Evolutionary conservation across 2,329 filamentous ascomycete genomes (phyloP).

Genomic region (Xylaria sp.): DNA sequence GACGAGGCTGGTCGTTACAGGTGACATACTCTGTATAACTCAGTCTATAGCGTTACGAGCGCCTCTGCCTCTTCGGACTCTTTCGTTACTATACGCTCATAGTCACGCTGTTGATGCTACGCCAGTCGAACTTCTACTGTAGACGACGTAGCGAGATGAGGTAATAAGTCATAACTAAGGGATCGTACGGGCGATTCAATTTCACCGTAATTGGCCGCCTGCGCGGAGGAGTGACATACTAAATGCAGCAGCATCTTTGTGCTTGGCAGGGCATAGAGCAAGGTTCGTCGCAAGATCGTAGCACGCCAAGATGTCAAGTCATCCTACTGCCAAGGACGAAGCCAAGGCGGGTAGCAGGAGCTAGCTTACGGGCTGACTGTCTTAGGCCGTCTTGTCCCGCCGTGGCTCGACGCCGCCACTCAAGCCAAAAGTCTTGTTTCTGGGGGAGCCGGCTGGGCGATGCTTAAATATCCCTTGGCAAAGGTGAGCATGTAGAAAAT

Average conservation of each 20-base stretch:
- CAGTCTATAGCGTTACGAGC: too few species aligned
- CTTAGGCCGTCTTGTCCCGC: conserved; percentile 20
- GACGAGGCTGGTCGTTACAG: background rate
- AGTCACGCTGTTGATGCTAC: background rate
- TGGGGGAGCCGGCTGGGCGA: conserved; percentile 23
- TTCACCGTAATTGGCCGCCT: conserved; percentile 6
- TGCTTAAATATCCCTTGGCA: conserved; percentile 19
- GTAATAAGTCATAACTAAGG: background rate
- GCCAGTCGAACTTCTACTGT: background rate
- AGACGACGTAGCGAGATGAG: background rate
- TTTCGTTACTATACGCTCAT: background rate
- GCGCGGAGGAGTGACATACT: background rate
- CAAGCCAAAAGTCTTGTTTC: conserved; percentile 28
- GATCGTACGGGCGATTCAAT: conserved; percentile 7
- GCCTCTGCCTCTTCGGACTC: background rate
- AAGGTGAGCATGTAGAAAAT: background rate
- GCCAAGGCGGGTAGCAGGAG: conserved; percentile 22
- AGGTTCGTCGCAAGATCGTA: conserved; percentile 7
- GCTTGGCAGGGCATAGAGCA: conserved; percentile 20
- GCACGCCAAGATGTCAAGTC: conserved; percentile 19
- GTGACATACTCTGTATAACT: background rate
- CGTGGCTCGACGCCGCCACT: conserved; percentile 19
- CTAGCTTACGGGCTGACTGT: conserved; percentile 24
- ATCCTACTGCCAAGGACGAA: conserved; percentile 10
- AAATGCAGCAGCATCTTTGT: background rate